phyloP scores from a whole-genome alignment of 345 rosid species.

The Gossypium bickii region DNA sequence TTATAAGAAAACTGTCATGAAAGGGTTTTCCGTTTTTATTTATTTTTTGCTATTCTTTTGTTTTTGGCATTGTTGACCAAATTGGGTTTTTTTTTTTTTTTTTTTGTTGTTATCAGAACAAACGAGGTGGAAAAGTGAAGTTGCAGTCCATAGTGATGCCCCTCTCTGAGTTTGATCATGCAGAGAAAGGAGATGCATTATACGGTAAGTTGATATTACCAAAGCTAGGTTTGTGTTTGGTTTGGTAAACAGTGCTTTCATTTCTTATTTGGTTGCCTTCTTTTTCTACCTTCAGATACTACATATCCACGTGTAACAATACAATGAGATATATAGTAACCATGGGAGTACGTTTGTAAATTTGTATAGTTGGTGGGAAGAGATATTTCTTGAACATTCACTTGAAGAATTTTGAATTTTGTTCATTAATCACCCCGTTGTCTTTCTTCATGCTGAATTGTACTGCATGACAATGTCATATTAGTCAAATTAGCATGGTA shows the following conservation, averaged over 20 bases:
- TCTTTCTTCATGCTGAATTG: neutral
- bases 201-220: conserved; percentile 46
- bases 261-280: neutral
- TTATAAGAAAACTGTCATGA: too few relatives aligned
- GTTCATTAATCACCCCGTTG: neutral
- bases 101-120: conserved; percentile 40
- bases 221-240: neutral
- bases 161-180: conserved; percentile 74
- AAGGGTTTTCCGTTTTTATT: neutral
- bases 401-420: conserved; percentile 3
- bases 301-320: neutral
- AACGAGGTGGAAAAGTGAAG: conserved; percentile 83
- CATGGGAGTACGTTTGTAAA: neutral
- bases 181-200: conserved; percentile 88
- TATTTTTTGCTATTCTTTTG: neutral
- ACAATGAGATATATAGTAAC: neutral
- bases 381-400: neutral
- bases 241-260: neutral
- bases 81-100: neutral
- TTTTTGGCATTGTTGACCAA: neutral
- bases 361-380: neutral
- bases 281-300: neutral
- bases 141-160: conserved; percentile 67
- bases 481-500: neutral
- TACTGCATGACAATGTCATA: neutral